These are phyloP conservation scores for Cladosporium sphaerospermum DNA, from an alignment of 2,329 filamentous ascomycete genomes.

Conservation along the genomic window DNA sequence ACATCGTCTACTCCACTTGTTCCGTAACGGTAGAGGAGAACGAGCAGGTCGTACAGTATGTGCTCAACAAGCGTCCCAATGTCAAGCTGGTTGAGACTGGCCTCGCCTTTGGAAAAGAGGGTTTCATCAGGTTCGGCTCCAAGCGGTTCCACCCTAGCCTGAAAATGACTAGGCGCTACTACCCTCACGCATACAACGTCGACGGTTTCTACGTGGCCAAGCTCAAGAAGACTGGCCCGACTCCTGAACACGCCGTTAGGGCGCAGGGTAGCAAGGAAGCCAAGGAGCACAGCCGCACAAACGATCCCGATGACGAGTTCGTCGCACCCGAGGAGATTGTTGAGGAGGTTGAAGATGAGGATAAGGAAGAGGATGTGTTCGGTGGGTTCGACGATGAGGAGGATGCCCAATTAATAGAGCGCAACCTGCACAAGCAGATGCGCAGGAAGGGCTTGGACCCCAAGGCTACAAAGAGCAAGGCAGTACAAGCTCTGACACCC, in stretches of 20 bases:
- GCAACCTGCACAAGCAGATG: conserved; percentile 36
- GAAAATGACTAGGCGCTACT: conserved; percentile 77
- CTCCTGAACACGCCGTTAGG: conserved; percentile 53
- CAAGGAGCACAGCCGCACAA: conserved; percentile 25
- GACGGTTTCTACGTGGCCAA: conserved; percentile 99
- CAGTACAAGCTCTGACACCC: conserved; percentile 10
- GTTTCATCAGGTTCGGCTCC: conserved; percentile 83
- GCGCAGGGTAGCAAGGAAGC: conserved; percentile 31
- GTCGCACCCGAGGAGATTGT: conserved; percentile 33
- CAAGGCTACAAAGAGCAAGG: conserved; percentile 29
- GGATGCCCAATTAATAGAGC: conserved; percentile 43
- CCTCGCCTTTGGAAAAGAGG: conserved; percentile 70
- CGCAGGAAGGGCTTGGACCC: conserved; percentile 45
- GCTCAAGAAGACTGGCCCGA: conserved; percentile 84
- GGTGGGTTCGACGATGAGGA: conserved; percentile 47
- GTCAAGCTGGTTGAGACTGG: conserved; percentile 12
- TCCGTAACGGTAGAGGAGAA: conserved; percentile 91
- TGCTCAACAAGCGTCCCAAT: conserved; percentile 64
- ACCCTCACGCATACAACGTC: conserved; percentile 88
- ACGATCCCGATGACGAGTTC: conserved; percentile 52
- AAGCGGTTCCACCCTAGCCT: conserved; percentile 86
- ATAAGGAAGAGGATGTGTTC: conserved; percentile 36
- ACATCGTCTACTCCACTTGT: conserved; percentile 95
- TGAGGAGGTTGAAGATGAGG: conserved; percentile 43
- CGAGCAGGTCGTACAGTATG: conserved; percentile 90